Evolutionary conservation across 129 eudicot genomes (phyloP).

Genomic region (Saussurea involucrata): DNA sequence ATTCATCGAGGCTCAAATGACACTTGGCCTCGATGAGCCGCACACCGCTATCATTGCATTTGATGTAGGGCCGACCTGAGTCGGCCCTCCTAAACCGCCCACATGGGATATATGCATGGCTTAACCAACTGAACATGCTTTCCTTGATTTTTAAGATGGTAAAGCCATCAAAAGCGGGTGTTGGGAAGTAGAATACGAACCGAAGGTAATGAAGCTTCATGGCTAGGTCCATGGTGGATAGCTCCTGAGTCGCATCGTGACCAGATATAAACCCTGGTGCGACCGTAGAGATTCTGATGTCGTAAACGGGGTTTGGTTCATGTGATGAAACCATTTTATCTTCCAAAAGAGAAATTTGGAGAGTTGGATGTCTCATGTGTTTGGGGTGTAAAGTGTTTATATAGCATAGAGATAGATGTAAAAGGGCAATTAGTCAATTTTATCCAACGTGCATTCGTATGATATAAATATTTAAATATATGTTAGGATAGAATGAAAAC

Average conservation of each 20-base stretch:
- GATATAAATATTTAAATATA: background rate
- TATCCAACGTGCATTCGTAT: background rate
- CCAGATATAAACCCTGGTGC: conserved; percentile 53
- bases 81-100: conserved; percentile 65
- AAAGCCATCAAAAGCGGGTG: conserved; percentile 44
- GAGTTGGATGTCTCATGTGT: background rate
- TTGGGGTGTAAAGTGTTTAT: background rate
- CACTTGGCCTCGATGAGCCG: conserved; percentile 64
- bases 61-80: conserved; percentile 56
- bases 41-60: conserved; percentile 84
- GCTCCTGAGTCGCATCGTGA: conserved; percentile 41
- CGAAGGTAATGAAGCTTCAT: conserved; percentile 85
- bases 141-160: conserved; percentile 48
- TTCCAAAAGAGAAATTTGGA: background rate
- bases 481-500: background rate
- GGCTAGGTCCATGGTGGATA: conserved; percentile 63
- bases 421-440: background rate
- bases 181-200: conserved; percentile 49
- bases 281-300: conserved; percentile 46
- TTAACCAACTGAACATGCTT: conserved; percentile 58
- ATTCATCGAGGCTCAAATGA: conserved; percentile 51
- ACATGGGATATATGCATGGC: conserved; percentile 38
- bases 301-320: conserved; percentile 33
- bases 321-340: conserved; percentile 30
- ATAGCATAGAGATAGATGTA: conserved; percentile 5